Conservation (phyloP, 352 stramenopile species). For the Globisporangium camurandrum region DNA sequence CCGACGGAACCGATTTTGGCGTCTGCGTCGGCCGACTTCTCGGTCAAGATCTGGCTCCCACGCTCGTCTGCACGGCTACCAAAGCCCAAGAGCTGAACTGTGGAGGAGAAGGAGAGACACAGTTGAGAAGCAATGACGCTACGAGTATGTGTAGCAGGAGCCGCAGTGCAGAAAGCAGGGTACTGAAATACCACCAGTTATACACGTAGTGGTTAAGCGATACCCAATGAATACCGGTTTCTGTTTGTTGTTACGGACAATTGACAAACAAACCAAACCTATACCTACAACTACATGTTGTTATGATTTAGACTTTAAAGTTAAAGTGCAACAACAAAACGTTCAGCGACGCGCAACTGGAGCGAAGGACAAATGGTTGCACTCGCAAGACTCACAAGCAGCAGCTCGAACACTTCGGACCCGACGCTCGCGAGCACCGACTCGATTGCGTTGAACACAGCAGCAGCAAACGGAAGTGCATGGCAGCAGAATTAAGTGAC, state of each 20-base stretch:
- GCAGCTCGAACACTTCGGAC: conserved; percentile 21
- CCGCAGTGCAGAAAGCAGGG: not conserved
- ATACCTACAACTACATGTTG: too few species aligned
- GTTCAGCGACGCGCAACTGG: too few species aligned
- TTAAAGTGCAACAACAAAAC: too few species aligned
- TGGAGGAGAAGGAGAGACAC: too few species aligned
- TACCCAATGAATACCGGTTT: too few species aligned
- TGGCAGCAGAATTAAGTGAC: conserved; percentile 51
- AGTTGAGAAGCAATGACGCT: too few species aligned
- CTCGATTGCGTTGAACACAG: conserved; percentile 34
- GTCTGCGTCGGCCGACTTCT: conserved; percentile 78
- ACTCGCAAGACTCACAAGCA: conserved; percentile 16
- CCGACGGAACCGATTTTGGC: conserved; percentile 79
- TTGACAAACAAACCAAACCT: too few species aligned
- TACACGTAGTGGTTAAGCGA: too few species aligned
- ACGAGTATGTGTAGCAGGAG: not conserved
- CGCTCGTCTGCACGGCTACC: conserved; percentile 40
- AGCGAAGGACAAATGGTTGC: conserved; percentile 22
- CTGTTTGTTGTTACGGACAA: too few species aligned
- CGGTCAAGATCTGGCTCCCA: conserved; percentile 84
- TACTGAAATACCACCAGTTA: too few species aligned
- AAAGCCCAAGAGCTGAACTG: conserved; percentile 62
- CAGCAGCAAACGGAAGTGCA: conserved; percentile 24
- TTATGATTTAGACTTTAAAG: too few species aligned
- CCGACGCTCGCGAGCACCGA: conserved; percentile 20